Percentiles rank a stretch among this genome's conserved stretches.
phyloP scores from a whole-genome alignment of 1,284 basidiomycete species.

The Rhodotorula sp. region DNA sequence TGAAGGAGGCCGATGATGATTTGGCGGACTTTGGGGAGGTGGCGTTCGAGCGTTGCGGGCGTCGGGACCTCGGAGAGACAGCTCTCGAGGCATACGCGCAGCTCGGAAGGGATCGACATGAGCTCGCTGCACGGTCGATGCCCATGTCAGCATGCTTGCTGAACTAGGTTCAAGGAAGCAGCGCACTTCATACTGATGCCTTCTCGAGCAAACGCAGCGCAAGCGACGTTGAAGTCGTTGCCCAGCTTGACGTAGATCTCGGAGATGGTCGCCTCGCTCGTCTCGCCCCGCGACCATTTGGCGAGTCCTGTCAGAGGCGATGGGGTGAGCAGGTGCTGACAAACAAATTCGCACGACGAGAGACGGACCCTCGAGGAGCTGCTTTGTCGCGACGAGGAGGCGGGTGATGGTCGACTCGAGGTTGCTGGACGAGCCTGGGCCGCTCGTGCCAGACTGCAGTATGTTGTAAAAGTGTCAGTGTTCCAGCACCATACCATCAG shows the following conservation, averaged over 20 bases:
- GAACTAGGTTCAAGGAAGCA: slow-evolving; percentile 45
- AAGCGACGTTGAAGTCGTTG: slow-evolving; percentile 94
- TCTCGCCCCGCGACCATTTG: slow-evolving; percentile 75
- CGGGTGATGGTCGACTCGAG: slow-evolving; percentile 64
- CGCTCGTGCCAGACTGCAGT: neutral
- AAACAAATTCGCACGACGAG: no score
- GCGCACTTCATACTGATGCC: slow-evolving; percentile 88
- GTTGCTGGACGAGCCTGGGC: slow-evolving; percentile 6
- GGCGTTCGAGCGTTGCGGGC: slow-evolving; percentile 78
- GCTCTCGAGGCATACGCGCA: slow-evolving; percentile 85
- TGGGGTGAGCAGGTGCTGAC: neutral
- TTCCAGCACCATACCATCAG: neutral
- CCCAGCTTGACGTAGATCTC: slow-evolving; percentile 95
- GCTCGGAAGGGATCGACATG: slow-evolving; percentile 80
- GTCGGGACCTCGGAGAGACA: slow-evolving; percentile 85
- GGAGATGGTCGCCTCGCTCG: slow-evolving; percentile 82
- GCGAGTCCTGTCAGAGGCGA: slow-evolving; percentile 58
- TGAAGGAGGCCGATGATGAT: slow-evolving; percentile 92
- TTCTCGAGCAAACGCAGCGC: slow-evolving; percentile 79
- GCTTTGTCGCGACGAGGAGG: slow-evolving; percentile 90
- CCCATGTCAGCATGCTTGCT: neutral
- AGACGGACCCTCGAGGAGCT: slow-evolving; percentile 72
- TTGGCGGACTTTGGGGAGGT: slow-evolving; percentile 84
- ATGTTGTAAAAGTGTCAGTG: no score
- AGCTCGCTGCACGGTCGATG: slow-evolving; percentile 66